Base-by-base conservation (phyloP, 352 stramenopile species). In the Phytophthora sansomeana region DNA sequence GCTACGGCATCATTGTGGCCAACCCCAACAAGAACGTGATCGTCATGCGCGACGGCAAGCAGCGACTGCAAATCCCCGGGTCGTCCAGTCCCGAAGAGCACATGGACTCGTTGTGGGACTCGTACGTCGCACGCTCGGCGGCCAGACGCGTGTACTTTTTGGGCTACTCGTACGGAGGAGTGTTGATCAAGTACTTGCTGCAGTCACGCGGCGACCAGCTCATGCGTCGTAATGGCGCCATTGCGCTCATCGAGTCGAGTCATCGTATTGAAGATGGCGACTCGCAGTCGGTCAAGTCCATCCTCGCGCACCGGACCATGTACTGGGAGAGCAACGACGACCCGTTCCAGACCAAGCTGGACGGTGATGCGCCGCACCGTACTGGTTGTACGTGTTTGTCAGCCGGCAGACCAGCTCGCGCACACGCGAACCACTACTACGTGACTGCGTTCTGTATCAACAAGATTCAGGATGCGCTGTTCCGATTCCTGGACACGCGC, bases 11-110 rank as follows among this genome's bases (percentile, higher is more conserved):
- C 41, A 83, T 96, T 53, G 89, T 97, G 3, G 85, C 87, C 26
- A 97, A 97, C 56, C 90, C 90, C 0, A 96, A 95, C 77, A 96
- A 96, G 72, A 97, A 96, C 67, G 87, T 92, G 11, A 93, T 95
- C 52, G 80, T 94, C 43, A 64, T 90, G 57, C 78, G 84, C 8
- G 85, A 96, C 43, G 82, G 82, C 53, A 95, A 94, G 66, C 84
- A 93, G 63, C 78, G 87, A 16, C 44, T 95, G 33, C 85, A 89
- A 50, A 97, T 97, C 59, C 90, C 90, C 0, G 85, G 88, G 5
- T 96, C 87, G 5, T 75, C 89, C 5, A 92, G 84, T 35, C 90
- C 90, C 0, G 90, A 97, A 56, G 87, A 95, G 67, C 90, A 97
- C 75, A 95, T 96, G 82, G 81, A 95, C 63, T 95, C 81, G 42